Evolutionary conservation across 345 rosid genomes (phyloP).

Genomic region (Pistacia vera): DNA sequence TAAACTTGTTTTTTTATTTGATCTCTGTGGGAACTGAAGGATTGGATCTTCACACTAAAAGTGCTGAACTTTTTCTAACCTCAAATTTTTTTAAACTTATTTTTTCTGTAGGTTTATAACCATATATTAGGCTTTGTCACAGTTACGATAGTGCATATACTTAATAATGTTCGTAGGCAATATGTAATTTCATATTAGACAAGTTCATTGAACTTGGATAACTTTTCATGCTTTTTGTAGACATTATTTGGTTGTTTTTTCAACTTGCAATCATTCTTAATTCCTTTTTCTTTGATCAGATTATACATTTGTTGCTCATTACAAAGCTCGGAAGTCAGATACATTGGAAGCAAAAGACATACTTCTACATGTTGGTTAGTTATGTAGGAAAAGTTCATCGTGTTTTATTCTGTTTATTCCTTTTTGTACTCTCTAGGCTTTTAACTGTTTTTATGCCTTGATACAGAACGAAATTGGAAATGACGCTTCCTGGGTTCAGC

Average conservation of each 20-base stretch:
- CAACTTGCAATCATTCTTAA: slow-evolving; percentile 1
- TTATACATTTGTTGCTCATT: slow-evolving; percentile 91
- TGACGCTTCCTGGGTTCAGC: slow-evolving; percentile 86
- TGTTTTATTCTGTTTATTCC: neutral
- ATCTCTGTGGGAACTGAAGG: slow-evolving; percentile 1
- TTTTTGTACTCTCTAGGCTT: slow-evolving; percentile 14
- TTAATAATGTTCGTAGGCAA: neutral
- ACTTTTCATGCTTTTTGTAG: neutral
- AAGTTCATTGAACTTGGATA: neutral
- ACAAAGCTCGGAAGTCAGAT: slow-evolving; percentile 91
- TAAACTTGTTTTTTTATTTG: slow-evolving; percentile 8
- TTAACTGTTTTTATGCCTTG: slow-evolving; percentile 25
- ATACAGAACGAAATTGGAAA: slow-evolving; percentile 90
- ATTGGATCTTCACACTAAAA: neutral
- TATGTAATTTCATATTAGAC: slow-evolving; percentile 1
- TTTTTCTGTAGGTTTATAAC: neutral
- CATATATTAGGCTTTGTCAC: slow-evolving; percentile 1
- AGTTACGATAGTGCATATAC: too few species aligned
- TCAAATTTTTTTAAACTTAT: neutral
- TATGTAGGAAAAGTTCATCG: slow-evolving; percentile 20
- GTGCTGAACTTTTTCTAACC: neutral
- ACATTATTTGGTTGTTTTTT: neutral
- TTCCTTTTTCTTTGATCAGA: slow-evolving; percentile 39
- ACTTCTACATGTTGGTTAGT: slow-evolving; percentile 91
- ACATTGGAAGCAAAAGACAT: slow-evolving; percentile 95